Percentiles rank a stretch among this genome's conserved stretches.
phyloP scores from a whole-genome alignment of 192 early-diverging fungal species.

The Coemansia sp. region DNA sequence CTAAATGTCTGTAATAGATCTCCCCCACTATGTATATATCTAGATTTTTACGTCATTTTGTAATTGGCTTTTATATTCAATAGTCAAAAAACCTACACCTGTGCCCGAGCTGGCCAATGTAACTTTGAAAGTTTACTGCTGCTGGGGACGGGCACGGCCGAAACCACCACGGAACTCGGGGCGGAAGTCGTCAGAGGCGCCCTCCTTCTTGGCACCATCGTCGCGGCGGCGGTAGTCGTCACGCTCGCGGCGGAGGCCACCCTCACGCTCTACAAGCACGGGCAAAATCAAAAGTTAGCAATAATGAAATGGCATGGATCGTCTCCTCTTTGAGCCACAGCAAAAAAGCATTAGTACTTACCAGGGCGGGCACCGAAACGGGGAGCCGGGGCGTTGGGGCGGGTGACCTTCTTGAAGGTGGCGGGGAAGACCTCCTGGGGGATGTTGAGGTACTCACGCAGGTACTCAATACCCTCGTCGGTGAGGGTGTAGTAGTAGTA shows the following conservation, averaged over 20 bases:
- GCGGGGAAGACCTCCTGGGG: slow-evolving; percentile 96
- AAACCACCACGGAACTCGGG: slow-evolving; percentile 97
- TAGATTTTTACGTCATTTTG: slow-evolving; percentile 5
- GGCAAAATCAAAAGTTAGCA: slow-evolving; percentile 8
- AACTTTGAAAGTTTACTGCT: slow-evolving; percentile 15
- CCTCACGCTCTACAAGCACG: slow-evolving; percentile 65
- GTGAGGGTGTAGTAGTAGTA: slow-evolving; percentile 99
- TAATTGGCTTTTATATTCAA: slow-evolving; percentile 5
- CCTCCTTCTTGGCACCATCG: slow-evolving; percentile 84
- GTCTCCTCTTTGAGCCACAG: neutral
- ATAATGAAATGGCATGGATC: neutral
- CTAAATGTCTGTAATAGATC: slow-evolving; percentile 1
- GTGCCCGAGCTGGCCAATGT: slow-evolving; percentile 7
- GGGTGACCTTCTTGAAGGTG: slow-evolving; percentile 95
- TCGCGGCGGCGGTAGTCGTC: slow-evolving; percentile 87
- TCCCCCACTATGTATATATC: neutral
- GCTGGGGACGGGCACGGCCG: slow-evolving; percentile 71
- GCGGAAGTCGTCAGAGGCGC: slow-evolving; percentile 88
- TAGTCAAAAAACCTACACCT: slow-evolving; percentile 12
- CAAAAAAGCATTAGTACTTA: slow-evolving; percentile 48
- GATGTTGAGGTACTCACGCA: slow-evolving; percentile 96
- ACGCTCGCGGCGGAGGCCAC: slow-evolving; percentile 71
- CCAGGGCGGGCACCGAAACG: slow-evolving; percentile 68
- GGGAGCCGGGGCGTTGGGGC: slow-evolving; percentile 59
- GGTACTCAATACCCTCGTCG: slow-evolving; percentile 96